Conservation (phyloP, 2,329 filamentous ascomycete genomes). For the Monilinia fructigena region DNA sequence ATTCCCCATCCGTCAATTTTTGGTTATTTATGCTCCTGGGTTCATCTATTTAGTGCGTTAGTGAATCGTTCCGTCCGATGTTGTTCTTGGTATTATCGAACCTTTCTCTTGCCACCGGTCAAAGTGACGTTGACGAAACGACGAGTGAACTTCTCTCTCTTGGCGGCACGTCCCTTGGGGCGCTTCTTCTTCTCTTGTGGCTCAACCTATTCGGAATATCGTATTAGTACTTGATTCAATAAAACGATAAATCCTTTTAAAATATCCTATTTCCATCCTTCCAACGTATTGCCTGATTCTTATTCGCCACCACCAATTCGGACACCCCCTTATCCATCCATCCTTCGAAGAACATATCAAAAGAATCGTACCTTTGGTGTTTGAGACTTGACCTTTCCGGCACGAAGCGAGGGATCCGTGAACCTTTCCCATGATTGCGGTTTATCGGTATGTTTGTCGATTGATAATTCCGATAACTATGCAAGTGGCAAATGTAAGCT, state of each 20-base stretch:
- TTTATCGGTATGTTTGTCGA: slow-evolving; percentile 38
- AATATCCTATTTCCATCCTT: neutral
- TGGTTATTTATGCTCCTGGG: slow-evolving; percentile 62
- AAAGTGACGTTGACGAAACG: slow-evolving; percentile 98
- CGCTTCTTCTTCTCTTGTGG: slow-evolving; percentile 93
- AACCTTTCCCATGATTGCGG: slow-evolving; percentile 81
- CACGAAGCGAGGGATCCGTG: slow-evolving; percentile 91
- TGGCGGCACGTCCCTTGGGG: slow-evolving; percentile 96
- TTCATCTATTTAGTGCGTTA: slow-evolving; percentile 62
- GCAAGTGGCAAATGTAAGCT: slow-evolving; percentile 27
- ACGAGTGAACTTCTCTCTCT: slow-evolving; percentile 93
- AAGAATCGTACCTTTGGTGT: slow-evolving; percentile 73
- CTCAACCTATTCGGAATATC: slow-evolving; percentile 63
- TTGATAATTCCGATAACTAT: slow-evolving; percentile 35
- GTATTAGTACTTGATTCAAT: slow-evolving; percentile 32
- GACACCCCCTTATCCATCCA: neutral
- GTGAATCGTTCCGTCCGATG: slow-evolving; percentile 16
- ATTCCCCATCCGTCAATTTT: slow-evolving; percentile 32
- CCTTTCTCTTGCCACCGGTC: slow-evolving; percentile 98
- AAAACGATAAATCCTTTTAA: neutral
- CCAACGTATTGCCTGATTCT: neutral
- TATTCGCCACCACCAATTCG: neutral
- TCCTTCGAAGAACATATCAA: slow-evolving; percentile 22
- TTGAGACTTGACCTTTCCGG: slow-evolving; percentile 97
- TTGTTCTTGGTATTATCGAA: slow-evolving; percentile 41